Percentiles rank a stretch among this genome's conserved stretches.
Evolutionary conservation across 1,284 basidiomycete genomes (phyloP).

Genomic region (Trametes versicolor): DNA sequence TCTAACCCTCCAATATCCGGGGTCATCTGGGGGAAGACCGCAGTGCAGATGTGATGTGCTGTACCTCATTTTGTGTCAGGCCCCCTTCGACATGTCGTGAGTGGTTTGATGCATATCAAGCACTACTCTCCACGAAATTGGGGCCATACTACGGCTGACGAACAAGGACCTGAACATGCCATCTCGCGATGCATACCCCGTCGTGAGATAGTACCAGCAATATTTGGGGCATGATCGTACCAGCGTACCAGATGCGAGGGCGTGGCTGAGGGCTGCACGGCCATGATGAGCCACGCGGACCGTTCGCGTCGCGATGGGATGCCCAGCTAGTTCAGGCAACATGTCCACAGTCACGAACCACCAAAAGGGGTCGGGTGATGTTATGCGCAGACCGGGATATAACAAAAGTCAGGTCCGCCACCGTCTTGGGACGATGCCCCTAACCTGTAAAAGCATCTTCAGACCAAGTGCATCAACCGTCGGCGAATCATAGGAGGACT

Average conservation of each 20-base stretch:
- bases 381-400: background rate
- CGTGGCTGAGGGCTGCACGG: background rate
- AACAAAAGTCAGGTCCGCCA: background rate
- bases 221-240: no score
- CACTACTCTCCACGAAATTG: no score
- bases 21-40: no score
- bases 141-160: no score
- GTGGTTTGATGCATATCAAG: no score
- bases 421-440: background rate
- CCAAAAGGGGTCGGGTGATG: slow-evolving; percentile 5
- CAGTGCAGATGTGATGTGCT: no score
- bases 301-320: background rate
- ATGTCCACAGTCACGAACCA: slow-evolving; percentile 8
- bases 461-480: background rate
- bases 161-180: no score
- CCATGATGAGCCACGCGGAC: slow-evolving; percentile 12
- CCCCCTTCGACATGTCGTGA: no score
- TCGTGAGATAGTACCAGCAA: no score
- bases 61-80: no score
- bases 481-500: slow-evolving; percentile 6
- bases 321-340: slow-evolving; percentile 1
- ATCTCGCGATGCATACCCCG: no score
- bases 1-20: no score
- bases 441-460: slow-evolving; percentile 13
- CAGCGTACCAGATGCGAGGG: background rate